Evolutionary conservation across 2,329 filamentous ascomycete genomes (phyloP), one percentile per base, ranked within the genome.

Genomic region (Juglanconis oblonga): DNA sequence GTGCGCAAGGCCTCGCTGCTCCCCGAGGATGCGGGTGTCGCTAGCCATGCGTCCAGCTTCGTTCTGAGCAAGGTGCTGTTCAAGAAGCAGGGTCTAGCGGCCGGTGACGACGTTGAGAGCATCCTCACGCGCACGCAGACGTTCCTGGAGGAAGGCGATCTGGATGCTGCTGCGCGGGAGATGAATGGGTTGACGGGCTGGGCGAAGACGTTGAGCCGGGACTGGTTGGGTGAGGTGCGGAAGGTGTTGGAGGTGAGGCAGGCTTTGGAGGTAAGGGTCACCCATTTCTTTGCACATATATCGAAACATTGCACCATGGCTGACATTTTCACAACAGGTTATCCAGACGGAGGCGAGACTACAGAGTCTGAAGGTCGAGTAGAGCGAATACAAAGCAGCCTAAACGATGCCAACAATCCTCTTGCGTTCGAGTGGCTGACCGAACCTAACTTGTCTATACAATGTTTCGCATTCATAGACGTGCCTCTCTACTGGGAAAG

Each of bases 191-290:
- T 99, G 51, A 84, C 89, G 63, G 95, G 95, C 32, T 99, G 95
- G 95, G 93, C 94, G 52, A 97, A 95, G 82, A 94, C 93, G 45
- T 78, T 99, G 71, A 96, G 91, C 76, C 87, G 90, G 70, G 95
- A 99, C 75, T 99, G 95, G 95, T 77, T 99, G 67, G 84, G 83
- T 55, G 95, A 99, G 81, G 90, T 92, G 64, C 87, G 95, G 73
- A 90, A 92, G 78, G 91, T 96, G 65, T 80, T 99, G 70, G 95
- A 99, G 79, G 95, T 98, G 65, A 88, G 91, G 77, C 95, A 99
- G 79, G 95, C 95, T 70, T 82, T 99, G 69, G 95, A 99, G 76
- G 95, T 97, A 76, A 87, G 88, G 84, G 65, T 61, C 53, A 53
- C 58, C 14, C 7, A 35, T 64, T n/a, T 24, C 42, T 55, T 45